These are phyloP conservation scores for Aspergillus quadrilineatus DNA, from an alignment of 2,329 filamentous ascomycete genomes.

Conservation along the genomic window DNA sequence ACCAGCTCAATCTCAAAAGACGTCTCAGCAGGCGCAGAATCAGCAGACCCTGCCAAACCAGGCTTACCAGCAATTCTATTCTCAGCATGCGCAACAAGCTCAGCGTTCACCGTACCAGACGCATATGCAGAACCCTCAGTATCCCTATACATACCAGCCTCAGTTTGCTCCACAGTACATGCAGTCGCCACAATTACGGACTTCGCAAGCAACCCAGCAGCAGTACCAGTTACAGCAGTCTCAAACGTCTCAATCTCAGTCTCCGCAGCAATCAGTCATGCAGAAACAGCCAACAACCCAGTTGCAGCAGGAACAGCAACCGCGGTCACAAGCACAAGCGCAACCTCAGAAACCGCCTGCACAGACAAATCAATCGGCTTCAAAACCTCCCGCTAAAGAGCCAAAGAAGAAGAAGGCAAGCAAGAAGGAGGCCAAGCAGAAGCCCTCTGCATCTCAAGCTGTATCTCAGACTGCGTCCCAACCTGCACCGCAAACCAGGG, in stretches of 20 bases:
- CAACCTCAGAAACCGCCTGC: conserved; percentile 13
- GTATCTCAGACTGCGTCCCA: background rate
- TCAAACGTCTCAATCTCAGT: conserved; percentile 13
- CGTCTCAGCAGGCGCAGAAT: conserved; percentile 12
- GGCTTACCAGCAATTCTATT: conserved; percentile 4
- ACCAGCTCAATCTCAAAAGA: conserved; percentile 13
- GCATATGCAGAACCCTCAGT: conserved; percentile 17
- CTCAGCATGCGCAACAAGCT: conserved; percentile 18
- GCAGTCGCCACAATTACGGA: conserved; percentile 9
- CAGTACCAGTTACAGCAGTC: conserved; percentile 18
- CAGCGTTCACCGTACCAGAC: conserved; percentile 22
- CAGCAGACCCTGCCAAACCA: conserved; percentile 14
- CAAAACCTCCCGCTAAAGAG: conserved; percentile 8
- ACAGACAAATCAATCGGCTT: conserved; percentile 16
- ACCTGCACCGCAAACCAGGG: background rate
- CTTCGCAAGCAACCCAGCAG: conserved; percentile 7
- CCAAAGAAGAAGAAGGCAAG: conserved; percentile 11
- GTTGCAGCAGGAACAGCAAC: conserved; percentile 17
- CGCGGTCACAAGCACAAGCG: conserved; percentile 1
- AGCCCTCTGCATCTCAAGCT: conserved; percentile 13
- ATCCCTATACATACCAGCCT: conserved; percentile 8
- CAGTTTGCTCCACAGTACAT: conserved; percentile 18
- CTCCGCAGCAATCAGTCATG: conserved; percentile 11
- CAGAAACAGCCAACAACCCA: conserved; percentile 21
- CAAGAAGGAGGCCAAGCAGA: conserved; percentile 15